A percentile compares a stretch with the other conserved stretches of the same genome.
Conservation (phyloP, 306 rosid genomes). For the Quercus parvula region DNA sequence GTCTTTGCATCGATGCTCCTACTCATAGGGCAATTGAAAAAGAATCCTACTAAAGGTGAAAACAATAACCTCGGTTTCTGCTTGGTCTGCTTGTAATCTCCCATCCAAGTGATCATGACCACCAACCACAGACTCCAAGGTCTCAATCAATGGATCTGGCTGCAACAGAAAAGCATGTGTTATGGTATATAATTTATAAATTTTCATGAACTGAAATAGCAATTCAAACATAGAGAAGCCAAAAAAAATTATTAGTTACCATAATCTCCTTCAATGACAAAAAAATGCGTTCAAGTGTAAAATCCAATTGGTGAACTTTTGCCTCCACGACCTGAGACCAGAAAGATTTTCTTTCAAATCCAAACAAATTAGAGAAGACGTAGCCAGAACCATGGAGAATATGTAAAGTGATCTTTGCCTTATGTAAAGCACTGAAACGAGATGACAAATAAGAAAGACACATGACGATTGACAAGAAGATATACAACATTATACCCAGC, state of each 20-base stretch:
- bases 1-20: neutral
- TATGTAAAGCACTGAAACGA: neutral
- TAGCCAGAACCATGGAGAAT: neutral
- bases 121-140: conserved; percentile 82
- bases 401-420: neutral
- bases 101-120: conserved; percentile 51
- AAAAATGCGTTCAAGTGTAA: conserved; percentile 67
- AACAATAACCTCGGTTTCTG: conserved; percentile 60
- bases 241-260: conserved; percentile 34
- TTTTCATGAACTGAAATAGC: conserved; percentile 12
- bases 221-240: neutral
- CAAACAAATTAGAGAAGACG: neutral
- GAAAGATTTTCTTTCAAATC: conserved; percentile 9
- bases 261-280: conserved; percentile 75
- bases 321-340: conserved; percentile 76
- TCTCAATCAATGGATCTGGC: conserved; percentile 86
- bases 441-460: neutral
- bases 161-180: conserved; percentile 36
- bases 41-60: conserved; percentile 1
- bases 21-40: neutral
- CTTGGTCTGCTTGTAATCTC: conserved; percentile 60
- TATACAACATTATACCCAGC: neutral
- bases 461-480: neutral
- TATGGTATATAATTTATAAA: conserved; percentile 4
- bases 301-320: conserved; percentile 83